Percentiles rank a stretch among this genome's conserved stretches.
phyloP scores from a whole-genome alignment of 495 filamentous ascomycete genomes.

The Penicillium manginii region DNA sequence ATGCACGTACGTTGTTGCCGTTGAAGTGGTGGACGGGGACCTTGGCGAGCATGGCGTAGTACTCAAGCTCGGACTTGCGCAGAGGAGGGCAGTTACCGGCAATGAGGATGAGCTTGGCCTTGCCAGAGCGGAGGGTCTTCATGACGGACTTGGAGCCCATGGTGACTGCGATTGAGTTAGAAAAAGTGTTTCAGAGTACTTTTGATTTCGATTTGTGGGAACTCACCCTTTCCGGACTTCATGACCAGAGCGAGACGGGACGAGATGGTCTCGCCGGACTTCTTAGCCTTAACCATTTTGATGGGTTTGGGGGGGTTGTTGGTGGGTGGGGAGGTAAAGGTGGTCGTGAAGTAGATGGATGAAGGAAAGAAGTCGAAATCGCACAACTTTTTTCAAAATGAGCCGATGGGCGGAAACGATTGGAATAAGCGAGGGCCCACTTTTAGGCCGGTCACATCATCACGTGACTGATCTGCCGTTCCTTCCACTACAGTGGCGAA shows the following conservation, averaged over 20 bases:
- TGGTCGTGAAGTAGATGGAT: constrained; percentile 8
- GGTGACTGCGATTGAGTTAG: constrained; percentile 53
- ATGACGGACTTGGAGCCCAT: constrained; percentile 95
- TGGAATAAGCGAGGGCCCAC: not conserved
- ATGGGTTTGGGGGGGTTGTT: constrained; percentile 11
- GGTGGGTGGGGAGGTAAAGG: constrained; percentile 6
- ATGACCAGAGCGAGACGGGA: constrained; percentile 92
- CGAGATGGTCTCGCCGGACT: constrained; percentile 89
- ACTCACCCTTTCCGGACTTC: constrained; percentile 81
- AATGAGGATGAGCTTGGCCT: constrained; percentile 73
- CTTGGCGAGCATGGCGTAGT: constrained; percentile 92
- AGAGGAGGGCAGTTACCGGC: constrained; percentile 95
- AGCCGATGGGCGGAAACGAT: too few relatives aligned
- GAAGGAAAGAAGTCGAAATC: constrained; percentile 1
- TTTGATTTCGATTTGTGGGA: not conserved
- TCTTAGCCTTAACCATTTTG: constrained; percentile 81
- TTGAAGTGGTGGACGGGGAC: constrained; percentile 95
- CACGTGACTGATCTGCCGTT: not conserved
- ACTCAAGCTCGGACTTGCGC: constrained; percentile 92
- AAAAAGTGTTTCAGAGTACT: not conserved
- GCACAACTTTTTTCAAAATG: not conserved
- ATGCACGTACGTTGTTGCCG: constrained; percentile 90
- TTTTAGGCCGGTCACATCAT: not conserved
- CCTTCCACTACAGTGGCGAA: too few relatives aligned
- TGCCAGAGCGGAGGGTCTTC: constrained; percentile 80